Evolutionary conservation across 345 rosid genomes (phyloP), one percentile per base, ranked within the genome.

Genomic region (Hibiscus trionum): DNA sequence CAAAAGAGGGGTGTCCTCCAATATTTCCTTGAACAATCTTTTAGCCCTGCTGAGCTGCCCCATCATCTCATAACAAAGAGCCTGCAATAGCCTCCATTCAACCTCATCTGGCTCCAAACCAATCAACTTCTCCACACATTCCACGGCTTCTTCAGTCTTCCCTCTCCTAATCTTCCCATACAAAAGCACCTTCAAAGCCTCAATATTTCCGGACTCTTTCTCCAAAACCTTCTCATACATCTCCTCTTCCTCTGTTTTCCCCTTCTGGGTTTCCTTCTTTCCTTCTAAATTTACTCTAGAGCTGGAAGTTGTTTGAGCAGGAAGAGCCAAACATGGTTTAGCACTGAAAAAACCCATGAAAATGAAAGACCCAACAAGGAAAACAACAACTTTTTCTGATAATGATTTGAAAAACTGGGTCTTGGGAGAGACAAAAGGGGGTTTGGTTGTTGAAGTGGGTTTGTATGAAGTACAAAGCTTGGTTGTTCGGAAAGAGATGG

Each of bases 31-130:
- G 50, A 84, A 84, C 81, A 91, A 62, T 72, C 86, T 83, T 77
- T 86, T 90, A 11, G 98, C 90, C 59, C 76, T 82, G 61, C 85
- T 83, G 64, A 94, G 72, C 61, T 88, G 77, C 56, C 93, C 96
- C 91, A 88, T 80, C 50, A 84, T 83, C 75, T 94, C 97, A 66
- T 88, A 88, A 69, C 95, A 94, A 75, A 94, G 84, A 17, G 96
- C 97, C 83, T 88, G 84, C 73, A 94, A 74, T 53, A 94, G 91
- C 88, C 86, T 94, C 98, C 96, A 94, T 61, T 94, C 98, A 9
- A 88, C 87, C 75, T 90, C 96, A 55, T 77, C 49, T 15, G 93
- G 95, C 78, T 87, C 91, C 19, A 84, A 76, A 19, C 83, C 82
- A 59, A 86, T 85, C 74, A 94, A 77, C 74, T 78, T 88, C 83